phyloP scores from a whole-genome alignment of 2,329 filamentous ascomycete genomes.

The Corinectria fuckeliana region DNA sequence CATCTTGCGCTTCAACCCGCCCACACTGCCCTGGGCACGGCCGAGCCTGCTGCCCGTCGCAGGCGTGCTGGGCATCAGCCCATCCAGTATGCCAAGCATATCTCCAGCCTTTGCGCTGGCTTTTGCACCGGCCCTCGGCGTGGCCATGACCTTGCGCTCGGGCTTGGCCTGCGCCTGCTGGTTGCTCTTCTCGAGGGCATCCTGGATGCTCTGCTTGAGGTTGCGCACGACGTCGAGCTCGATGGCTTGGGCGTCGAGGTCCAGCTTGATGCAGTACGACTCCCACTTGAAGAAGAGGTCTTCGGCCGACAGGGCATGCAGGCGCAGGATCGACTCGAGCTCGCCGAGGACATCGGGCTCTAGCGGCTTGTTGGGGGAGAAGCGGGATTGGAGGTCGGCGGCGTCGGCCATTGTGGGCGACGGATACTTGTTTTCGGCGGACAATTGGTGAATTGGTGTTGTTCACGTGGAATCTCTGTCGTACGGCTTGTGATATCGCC shows the following conservation, averaged over 20 bases:
- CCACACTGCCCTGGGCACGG: slow-evolving; percentile 39
- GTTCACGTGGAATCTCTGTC: background rate
- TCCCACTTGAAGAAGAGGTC: slow-evolving; percentile 99
- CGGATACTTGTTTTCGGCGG: background rate
- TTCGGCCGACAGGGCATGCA: slow-evolving; percentile 81
- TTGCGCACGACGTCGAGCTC: slow-evolving; percentile 74
- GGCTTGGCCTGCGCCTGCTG: slow-evolving; percentile 68
- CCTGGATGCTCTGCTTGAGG: slow-evolving; percentile 88
- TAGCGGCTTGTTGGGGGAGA: slow-evolving; percentile 56
- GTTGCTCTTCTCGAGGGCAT: slow-evolving; percentile 79
- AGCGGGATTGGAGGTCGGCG: slow-evolving; percentile 44
- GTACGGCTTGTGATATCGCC: background rate
- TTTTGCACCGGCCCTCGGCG: slow-evolving; percentile 64
- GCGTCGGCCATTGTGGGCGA: slow-evolving; percentile 45
- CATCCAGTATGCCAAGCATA: slow-evolving; percentile 85
- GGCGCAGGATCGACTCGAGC: slow-evolving; percentile 82
- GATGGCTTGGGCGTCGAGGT: slow-evolving; percentile 73
- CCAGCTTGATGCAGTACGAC: slow-evolving; percentile 95
- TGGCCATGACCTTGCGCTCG: slow-evolving; percentile 67
- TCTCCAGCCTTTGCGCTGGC: slow-evolving; percentile 63
- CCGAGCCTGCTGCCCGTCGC: slow-evolving; percentile 52
- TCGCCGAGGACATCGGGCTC: slow-evolving; percentile 81
- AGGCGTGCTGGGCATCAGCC: slow-evolving; percentile 70
- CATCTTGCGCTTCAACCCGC: slow-evolving; percentile 43
- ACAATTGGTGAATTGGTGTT: background rate